phyloP scores from a whole-genome alignment of 148 eudicot species.

The Fagopyrum esculentum region DNA sequence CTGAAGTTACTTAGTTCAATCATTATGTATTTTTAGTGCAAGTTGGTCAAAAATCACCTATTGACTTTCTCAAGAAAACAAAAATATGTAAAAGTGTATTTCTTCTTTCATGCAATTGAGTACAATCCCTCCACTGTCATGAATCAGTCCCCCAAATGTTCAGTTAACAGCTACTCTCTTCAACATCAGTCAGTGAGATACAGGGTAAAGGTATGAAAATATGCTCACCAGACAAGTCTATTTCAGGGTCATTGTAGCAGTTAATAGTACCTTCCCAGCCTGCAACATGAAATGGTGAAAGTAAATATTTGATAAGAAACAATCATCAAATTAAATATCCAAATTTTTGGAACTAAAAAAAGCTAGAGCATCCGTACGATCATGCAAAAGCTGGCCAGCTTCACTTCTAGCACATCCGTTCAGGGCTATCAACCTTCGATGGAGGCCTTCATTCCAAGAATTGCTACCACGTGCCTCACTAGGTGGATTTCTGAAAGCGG shows the following conservation, averaged over 20 bases:
- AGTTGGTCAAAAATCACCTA: neutral
- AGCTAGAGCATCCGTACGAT: slow-evolving; percentile 35
- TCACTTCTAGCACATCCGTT: slow-evolving; percentile 55
- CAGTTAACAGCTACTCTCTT: neutral
- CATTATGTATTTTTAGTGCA: neutral
- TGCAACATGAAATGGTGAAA: slow-evolving; percentile 19
- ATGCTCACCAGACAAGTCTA: slow-evolving; percentile 52
- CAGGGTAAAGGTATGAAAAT: neutral
- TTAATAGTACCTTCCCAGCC: slow-evolving; percentile 71
- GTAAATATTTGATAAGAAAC: neutral
- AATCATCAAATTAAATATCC: neutral
- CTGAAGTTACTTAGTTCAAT: neutral
- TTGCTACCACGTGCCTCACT: slow-evolving; percentile 33
- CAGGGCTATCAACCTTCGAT: slow-evolving; percentile 37
- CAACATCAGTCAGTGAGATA: neutral
- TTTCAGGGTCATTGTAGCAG: slow-evolving; percentile 47
- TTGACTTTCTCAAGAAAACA: neutral
- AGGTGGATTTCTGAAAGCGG: slow-evolving; percentile 31
- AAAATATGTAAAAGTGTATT: neutral
- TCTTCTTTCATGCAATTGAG: neutral
- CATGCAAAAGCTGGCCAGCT: slow-evolving; percentile 55
- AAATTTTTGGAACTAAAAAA: neutral
- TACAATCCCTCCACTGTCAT: neutral
- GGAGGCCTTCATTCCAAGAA: slow-evolving; percentile 31
- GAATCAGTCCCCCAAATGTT: neutral